These are phyloP conservation scores for Metarhizium brunneum DNA, from an alignment of 2,329 filamentous ascomycete genomes.

Conservation along the genomic window DNA sequence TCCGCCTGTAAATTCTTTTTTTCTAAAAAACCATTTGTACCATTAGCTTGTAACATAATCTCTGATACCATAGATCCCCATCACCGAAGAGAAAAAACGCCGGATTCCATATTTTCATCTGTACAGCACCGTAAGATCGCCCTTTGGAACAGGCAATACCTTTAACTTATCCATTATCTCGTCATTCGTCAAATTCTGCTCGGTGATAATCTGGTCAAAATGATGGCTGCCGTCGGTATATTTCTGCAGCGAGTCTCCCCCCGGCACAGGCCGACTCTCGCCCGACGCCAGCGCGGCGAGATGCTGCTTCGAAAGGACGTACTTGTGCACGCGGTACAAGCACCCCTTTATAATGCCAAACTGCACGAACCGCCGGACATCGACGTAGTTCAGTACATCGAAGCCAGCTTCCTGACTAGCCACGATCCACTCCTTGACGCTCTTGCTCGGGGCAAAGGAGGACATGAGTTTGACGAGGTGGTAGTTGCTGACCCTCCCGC, in stretches of 20 bases:
- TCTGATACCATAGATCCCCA: background rate
- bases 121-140: slow-evolving; percentile 46
- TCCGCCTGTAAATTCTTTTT: background rate
- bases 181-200: slow-evolving; percentile 59
- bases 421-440: slow-evolving; percentile 80
- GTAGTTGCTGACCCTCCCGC: slow-evolving; percentile 43
- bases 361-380: slow-evolving; percentile 84
- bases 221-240: slow-evolving; percentile 68
- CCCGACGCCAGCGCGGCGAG: slow-evolving; percentile 47
- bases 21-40: background rate
- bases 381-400: slow-evolving; percentile 63
- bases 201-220: slow-evolving; percentile 76
- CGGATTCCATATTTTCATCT: slow-evolving; percentile 22
- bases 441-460: slow-evolving; percentile 71
- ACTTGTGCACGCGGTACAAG: slow-evolving; percentile 87
- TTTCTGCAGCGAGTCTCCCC: slow-evolving; percentile 46
- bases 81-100: background rate
- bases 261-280: slow-evolving; percentile 30
- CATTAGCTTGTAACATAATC: slow-evolving; percentile 2
- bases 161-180: slow-evolving; percentile 63
- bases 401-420: slow-evolving; percentile 58
- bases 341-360: slow-evolving; percentile 96
- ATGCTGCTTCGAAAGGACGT: slow-evolving; percentile 63
- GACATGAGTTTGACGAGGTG: slow-evolving; percentile 77
- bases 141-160: slow-evolving; percentile 40